Evolutionary conservation across 106 monocot species (phyloP).

Genomic region (Apostasia ramifera): DNA sequence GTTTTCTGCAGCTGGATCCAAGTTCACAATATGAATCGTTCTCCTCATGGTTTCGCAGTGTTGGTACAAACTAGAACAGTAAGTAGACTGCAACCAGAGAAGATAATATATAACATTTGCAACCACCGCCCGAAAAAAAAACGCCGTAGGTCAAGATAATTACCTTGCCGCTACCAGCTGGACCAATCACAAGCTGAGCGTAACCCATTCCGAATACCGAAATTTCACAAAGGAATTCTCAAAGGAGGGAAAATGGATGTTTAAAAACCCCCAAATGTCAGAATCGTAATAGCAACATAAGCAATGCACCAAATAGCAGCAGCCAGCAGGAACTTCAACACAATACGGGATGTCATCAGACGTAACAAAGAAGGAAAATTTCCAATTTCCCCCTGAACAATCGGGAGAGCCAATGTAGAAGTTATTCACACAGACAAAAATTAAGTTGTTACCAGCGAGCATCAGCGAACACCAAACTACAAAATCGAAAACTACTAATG

Average conservation of each 20-base stretch:
- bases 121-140: background rate
- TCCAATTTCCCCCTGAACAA: background rate
- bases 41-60: constrained; percentile 67
- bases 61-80: constrained; percentile 82
- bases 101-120: background rate
- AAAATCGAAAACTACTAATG: no score
- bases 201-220: constrained; percentile 47
- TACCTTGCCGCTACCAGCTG: constrained; percentile 97
- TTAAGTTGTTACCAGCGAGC: no score
- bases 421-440: no score
- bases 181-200: constrained; percentile 91
- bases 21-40: constrained; percentile 75
- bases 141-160: background rate
- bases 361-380: background rate
- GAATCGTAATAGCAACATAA: constrained; percentile 20
- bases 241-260: background rate
- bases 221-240: constrained; percentile 4
- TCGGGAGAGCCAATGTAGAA: no score
- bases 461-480: no score
- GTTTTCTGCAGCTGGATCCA: constrained; percentile 89
- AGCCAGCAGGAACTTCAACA: constrained; percentile 24
- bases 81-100: constrained; percentile 55
- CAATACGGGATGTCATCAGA: constrained; percentile 10
- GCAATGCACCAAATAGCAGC: constrained; percentile 39
- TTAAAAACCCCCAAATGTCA: constrained; percentile 10